Evolutionary conservation across 2,329 filamentous ascomycete genomes (phyloP), one percentile per base, ranked within the genome.

Genomic region (Beauveria caledonica): DNA sequence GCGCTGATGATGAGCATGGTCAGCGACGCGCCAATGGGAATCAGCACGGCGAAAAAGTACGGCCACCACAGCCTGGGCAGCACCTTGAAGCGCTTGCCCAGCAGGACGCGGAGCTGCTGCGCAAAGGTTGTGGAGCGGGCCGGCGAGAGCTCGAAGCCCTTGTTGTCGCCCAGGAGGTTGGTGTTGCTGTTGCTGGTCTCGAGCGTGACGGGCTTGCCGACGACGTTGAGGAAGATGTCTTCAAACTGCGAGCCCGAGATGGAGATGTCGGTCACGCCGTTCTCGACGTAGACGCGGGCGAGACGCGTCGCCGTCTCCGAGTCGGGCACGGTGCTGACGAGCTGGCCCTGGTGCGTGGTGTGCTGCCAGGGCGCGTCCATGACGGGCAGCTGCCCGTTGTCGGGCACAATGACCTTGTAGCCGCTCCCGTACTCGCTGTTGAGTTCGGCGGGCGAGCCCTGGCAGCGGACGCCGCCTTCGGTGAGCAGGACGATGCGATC

Each of bases 21-120:
- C 46, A 52, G 39, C 33, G 49, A n/a, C 0, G 48, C 33, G 27
- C 25, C n/a, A 9, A 59, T 5, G 9, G 54, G 54, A 2, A 57
- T 42, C 42, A 89, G 66, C n/a, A 93, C 75, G 1, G 89, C 89
- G 3, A 83, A 86, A 8, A 86, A 68, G 58, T 90, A 90, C 0
- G 90, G 89, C 62, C 92, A 79, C 72, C 85, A 89, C 68, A 92
- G 92, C 27, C 85, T 80, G 64, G 85, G 84, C 55, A 93, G 77
- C 33, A 95, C 86, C 0, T 84, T 89, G 61, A 82, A 77, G 40
- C 91, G 80, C 72, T 96, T 96, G 53, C 79, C 73, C 68, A 93
- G 88, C 15, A 95, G 75, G 1, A 92, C 85, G 69, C 80, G 77
- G 0, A 84, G 83, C 75, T 95, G 91, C 0, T 44, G 29, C 62